Base-by-base conservation (phyloP, 805 yeast genomes). In the Saturnispora bothae region DNA sequence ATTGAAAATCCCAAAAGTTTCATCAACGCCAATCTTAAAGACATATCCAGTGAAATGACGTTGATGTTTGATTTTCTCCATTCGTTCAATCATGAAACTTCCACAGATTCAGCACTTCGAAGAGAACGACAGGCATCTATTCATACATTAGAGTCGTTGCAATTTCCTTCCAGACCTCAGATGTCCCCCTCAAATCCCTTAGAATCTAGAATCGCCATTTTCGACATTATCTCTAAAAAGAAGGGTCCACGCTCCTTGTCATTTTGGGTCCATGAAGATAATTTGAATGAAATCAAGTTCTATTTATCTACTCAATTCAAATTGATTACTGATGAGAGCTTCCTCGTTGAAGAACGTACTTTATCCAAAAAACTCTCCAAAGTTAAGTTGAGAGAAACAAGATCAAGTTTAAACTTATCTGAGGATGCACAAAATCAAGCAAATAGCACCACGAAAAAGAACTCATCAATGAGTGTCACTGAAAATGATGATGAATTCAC, bases 221-320 rank as follows among this genome's bases (percentile, higher is more conserved):
- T 69, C 42, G 70, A 65, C 44, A 50, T 57, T 13, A 53, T 60
- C 4, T 49, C 59, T 1, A 44, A 52, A 18, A 59, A 60, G 29
- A 59, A 57, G 33, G 65, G 66, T 2, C 56, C 61, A 0, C 48
- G 59, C 14, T 56, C 61, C 2, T 57, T 60, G 27, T 44, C 56
- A 4, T 73, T 69, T 51, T 68, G 80, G 69, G 69, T 76, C n/a
- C 82, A 76, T 46, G 60, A 59, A 12, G 83, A 76, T 51, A 73
- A 74, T 48, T 45, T 73, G n/a, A 61, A 68, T 41, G 81, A 76
- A 51, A 58, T 73, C 22, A 65, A 66, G 44, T 59, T 76, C 18
- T 53, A 57, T 22, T 54, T 76, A 25, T 53, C 74, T 23, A 61
- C 68, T 33, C 61, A 66, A 31, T 63, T 71, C 44, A 57, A 54